Base-by-base conservation (phyloP, 2,329 filamentous ascomycete genomes). In the Penicillium expansum region DNA sequence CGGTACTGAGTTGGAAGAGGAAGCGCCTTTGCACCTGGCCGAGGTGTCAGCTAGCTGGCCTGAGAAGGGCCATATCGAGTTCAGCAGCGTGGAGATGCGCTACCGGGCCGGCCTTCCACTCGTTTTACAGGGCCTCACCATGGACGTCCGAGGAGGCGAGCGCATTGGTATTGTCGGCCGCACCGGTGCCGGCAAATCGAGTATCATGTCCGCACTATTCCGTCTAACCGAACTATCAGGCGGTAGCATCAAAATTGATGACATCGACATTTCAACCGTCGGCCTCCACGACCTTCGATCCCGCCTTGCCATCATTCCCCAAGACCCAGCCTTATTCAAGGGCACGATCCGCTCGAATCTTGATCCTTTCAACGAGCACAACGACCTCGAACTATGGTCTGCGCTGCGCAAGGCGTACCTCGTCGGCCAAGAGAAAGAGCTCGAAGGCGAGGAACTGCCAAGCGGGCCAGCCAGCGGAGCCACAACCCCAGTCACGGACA, bases 1-100 rank as follows among this genome's bases (percentile, higher is more conserved):
- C 71, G 92, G 91, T 53, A 91, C 85, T 0, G 76, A 90, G 64
- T 83, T 99, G 5, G 92, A 96, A 61, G 89, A 96, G 70, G 94
- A 97, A 74, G 91, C 93, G 0, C 91, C 92, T 0, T 80, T 92
- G 1, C 89, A 92, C 67, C 87, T 90, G 33, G 75, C 73, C 42
- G 84, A 92, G 5, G 84, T 96, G 3, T 84, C 86, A 18, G 77
- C 84, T 1, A 82, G 82, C 20, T 99, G 94, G 94, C 94, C 94
- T 0, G 87, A 95, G 67, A 85, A 85, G 64, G 94, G 93, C 29
- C 89, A 92, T 70, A 92, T 93, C 61, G 70, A 86, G 22, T 92
- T 93, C 69, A 80, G 87, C 57, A 79, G 89, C 48, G 88, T 91
- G 44, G 79, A 90, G 72, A 92, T 93, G 90, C 84, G 89, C 16